Evolutionary conservation across 306 rosid species (phyloP).

Genomic region (Vigna mungo): DNA sequence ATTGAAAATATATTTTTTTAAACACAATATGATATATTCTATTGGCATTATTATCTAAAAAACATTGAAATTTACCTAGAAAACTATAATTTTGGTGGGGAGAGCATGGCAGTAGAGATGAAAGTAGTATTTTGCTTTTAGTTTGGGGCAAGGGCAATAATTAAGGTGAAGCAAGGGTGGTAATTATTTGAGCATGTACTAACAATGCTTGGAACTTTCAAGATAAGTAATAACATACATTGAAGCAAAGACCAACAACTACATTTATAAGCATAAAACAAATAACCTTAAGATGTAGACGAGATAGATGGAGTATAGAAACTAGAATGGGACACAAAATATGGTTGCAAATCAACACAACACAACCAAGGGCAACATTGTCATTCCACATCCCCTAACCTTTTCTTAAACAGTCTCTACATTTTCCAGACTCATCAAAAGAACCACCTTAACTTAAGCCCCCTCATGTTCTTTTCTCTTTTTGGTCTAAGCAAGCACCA

Average conservation of each 20-base stretch:
- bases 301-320: background rate
- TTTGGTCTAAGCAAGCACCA: conserved; percentile 44
- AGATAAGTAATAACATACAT: conserved; percentile 46
- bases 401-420: conserved; percentile 52
- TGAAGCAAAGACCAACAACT: conserved; percentile 59
- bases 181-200: conserved; percentile 39
- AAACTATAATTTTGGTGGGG: background rate
- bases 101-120: background rate
- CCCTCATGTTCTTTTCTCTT: conserved; percentile 50
- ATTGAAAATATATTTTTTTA: too few relatives aligned
- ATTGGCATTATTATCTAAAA: too few relatives aligned
- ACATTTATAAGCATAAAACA: conserved; percentile 37
- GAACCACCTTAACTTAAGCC: conserved; percentile 42
- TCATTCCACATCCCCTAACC: conserved; percentile 23
- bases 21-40: too few relatives aligned
- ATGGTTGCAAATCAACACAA: background rate
- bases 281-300: conserved; percentile 32
- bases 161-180: conserved; percentile 35
- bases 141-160: conserved; percentile 44
- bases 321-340: too few relatives aligned
- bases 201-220: conserved; percentile 42
- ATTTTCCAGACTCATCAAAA: conserved; percentile 51
- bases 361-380: conserved; percentile 51
- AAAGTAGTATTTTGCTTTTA: conserved; percentile 39
- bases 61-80: too few relatives aligned